Conservation (phyloP, 306 rosid species). For the Hippophae rhamnoides region DNA sequence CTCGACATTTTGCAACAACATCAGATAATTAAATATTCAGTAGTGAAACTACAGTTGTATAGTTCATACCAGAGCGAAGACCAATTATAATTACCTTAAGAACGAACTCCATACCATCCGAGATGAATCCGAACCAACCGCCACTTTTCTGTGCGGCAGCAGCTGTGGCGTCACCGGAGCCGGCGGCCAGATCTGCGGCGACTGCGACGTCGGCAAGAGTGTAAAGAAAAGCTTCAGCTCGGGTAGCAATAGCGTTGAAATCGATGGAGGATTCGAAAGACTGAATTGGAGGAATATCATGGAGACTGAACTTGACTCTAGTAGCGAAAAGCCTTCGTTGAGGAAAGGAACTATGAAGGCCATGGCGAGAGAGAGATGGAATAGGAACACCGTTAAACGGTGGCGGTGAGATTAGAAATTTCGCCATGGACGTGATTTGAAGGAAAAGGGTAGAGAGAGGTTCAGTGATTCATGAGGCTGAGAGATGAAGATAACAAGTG, state of each 20-base stretch:
- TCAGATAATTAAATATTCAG: not conserved
- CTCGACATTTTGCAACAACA: not conserved
- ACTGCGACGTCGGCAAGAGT: conserved; percentile 85
- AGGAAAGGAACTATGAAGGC: conserved; percentile 22
- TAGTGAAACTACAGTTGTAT: not conserved
- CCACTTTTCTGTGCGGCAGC: conserved; percentile 62
- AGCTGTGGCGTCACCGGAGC: conserved; percentile 35
- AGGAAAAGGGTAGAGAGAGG: not conserved
- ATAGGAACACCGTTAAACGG: conserved; percentile 59
- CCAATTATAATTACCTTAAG: conserved; percentile 50
- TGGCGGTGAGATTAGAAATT: conserved; percentile 57
- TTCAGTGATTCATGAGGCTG: conserved; percentile 6
- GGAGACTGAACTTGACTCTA: conserved; percentile 69
- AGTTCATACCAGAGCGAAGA: not conserved
- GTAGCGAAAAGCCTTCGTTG: conserved; percentile 42
- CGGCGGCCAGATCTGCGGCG: conserved; percentile 40
- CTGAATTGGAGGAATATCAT: conserved; percentile 60
- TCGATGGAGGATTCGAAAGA: conserved; percentile 37
- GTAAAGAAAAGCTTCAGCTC: conserved; percentile 74
- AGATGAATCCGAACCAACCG: conserved; percentile 92
- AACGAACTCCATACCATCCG: conserved; percentile 80
- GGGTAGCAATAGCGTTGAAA: conserved; percentile 27
- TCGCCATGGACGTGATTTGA: conserved; percentile 56
- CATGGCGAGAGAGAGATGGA: conserved; percentile 49
- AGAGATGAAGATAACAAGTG: conserved; percentile 4